Conservation (phyloP, 73 alveolate genomes). For the Loxodes magnus region DNA sequence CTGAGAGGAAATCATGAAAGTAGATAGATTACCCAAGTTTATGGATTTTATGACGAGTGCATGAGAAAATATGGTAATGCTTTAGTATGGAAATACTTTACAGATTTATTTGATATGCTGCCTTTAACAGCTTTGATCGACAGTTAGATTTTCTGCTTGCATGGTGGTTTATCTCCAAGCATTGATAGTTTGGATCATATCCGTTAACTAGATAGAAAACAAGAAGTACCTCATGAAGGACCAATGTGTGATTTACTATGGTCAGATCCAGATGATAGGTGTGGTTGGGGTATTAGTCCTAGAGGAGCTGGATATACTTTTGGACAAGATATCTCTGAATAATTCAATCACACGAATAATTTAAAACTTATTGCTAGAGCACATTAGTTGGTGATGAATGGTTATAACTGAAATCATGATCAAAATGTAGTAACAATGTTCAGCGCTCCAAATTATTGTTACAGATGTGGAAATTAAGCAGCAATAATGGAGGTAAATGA, state of each 20-base stretch:
- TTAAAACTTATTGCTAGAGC: conserved; percentile 59
- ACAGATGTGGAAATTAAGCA: conserved; percentile 77
- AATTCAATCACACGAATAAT: conserved; percentile 53
- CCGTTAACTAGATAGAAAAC: conserved; percentile 22
- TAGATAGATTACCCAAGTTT: conserved; percentile 63
- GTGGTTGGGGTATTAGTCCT: conserved; percentile 76
- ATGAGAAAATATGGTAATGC: conserved; percentile 73
- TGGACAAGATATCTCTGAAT: conserved; percentile 57
- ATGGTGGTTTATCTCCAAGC: conserved; percentile 87
- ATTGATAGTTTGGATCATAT: conserved; percentile 47
- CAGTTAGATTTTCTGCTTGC: conserved; percentile 70
- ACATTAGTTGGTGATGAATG: conserved; percentile 71
- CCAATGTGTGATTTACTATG: conserved; percentile 51
- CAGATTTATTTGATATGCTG: conserved; percentile 75
- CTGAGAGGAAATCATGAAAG: conserved; percentile 93
- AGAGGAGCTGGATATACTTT: conserved; percentile 77
- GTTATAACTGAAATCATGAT: conserved; percentile 53
- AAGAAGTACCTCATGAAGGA: conserved; percentile 54
- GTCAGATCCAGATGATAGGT: conserved; percentile 47
- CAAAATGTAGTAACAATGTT: conserved; percentile 52
- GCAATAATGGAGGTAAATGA: conserved; percentile 46
- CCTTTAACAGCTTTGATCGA: conserved; percentile 66
- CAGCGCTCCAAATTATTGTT: conserved; percentile 72
- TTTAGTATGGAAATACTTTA: conserved; percentile 84
- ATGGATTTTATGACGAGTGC: conserved; percentile 88